Evolutionary conservation across 2,329 filamentous ascomycete species (phyloP), one percentile per base, ranked within the genome.

Genomic region (Pseudogymnoascus destructans): DNA sequence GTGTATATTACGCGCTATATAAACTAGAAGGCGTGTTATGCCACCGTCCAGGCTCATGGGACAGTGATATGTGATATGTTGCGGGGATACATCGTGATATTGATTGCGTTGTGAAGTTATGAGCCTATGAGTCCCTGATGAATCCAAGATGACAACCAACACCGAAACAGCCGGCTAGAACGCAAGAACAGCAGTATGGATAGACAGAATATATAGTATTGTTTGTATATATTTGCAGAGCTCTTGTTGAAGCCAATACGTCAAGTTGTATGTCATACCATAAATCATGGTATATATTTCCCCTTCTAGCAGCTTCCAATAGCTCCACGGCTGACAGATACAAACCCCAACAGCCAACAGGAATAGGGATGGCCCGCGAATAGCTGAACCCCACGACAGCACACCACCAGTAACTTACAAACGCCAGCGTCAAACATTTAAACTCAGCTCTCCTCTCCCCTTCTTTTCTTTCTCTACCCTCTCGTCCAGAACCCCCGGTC

Each of bases 21-120:
- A 46, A 46, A 46, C 40, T 46, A 46, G 40, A 46, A 46, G 40
- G 40, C 40, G 40, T 46, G 40, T 46, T 46, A 46, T 46, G 25
- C 40, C 40, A 46, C 40, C 19, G 19, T 25, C 40, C 19, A 25
- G 17, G 40, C 19, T 25, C 21, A 23, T 19, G 15, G 40, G 21
- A 25, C 40, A 46, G 21, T 46, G 40, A n/a, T 23, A 11, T 38
- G 11, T 46, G 40, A 46, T 8, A 21, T 6, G 9, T 46, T n/a
- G 19, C 40, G 6, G 21, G 17, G 9, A 10, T 13, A n/a, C 1
- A 13, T 25, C 25, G 40, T 46, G 21, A 46, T 46, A 46, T 25
- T 42, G 38, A 11, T 21, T 21, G 38, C 17, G 23, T 23, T 21
- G 38, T 21, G 38, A 23, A 42, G 2, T 13, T 23, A 21, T 23